These are phyloP conservation scores for Silene latifolia DNA, from an alignment of 148 eudicot genomes.

Conservation along the genomic window DNA sequence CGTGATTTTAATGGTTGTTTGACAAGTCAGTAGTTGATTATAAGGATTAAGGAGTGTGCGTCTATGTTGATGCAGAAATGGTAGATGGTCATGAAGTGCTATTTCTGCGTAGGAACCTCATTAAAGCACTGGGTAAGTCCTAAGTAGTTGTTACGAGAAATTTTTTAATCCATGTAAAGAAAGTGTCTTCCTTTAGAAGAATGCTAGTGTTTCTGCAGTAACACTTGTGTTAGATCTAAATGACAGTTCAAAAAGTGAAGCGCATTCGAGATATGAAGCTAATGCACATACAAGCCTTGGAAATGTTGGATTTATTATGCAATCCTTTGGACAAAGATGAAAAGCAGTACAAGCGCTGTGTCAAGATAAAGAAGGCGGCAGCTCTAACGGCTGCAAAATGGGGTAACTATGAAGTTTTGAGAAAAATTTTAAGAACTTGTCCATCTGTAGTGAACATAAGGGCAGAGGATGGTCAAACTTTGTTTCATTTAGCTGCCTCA, in stretches of 20 bases:
- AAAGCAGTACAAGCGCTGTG: slow-evolving; percentile 3
- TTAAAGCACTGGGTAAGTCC: slow-evolving; percentile 15
- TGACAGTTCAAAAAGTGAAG: slow-evolving; percentile 15
- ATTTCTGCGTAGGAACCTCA: slow-evolving; percentile 15
- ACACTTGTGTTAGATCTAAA: background rate
- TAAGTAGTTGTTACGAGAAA: background rate
- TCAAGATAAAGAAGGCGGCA: slow-evolving; percentile 10
- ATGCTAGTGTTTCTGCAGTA: background rate
- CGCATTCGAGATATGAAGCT: slow-evolving; percentile 16
- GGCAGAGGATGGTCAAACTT: slow-evolving; percentile 10
- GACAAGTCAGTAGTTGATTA: background rate
- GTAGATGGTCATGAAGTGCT: slow-evolving; percentile 10
- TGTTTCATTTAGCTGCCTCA: slow-evolving; percentile 20
- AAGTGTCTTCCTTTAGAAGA: background rate
- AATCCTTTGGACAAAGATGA: slow-evolving; percentile 14
- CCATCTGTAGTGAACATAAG: slow-evolving; percentile 14
- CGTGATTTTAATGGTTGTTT: background rate
- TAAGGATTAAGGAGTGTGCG: background rate
- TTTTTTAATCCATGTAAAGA: background rate
- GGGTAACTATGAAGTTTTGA: slow-evolving; percentile 19
- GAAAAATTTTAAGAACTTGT: slow-evolving; percentile 13
- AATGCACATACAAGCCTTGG: slow-evolving; percentile 17
- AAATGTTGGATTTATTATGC: slow-evolving; percentile 16
- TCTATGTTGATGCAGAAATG: slow-evolving; percentile 8
- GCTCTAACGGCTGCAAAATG: slow-evolving; percentile 17